These are phyloP conservation scores for Cenchrus purpureus DNA, from an alignment of 176 grass and related monocot species.

Conservation along the genomic window DNA sequence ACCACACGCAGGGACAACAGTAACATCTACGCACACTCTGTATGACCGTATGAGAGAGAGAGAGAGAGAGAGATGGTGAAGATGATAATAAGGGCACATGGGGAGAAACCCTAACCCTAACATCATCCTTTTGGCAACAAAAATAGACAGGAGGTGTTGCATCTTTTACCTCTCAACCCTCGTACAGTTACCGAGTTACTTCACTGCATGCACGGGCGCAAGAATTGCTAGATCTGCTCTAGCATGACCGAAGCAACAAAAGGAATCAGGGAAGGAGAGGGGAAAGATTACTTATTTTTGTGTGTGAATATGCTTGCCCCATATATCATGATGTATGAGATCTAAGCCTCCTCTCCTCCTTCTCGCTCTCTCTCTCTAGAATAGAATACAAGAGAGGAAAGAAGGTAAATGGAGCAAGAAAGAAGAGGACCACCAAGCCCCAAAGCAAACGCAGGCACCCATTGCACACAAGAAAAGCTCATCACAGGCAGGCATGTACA, in stretches of 20 bases:
- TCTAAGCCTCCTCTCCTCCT: background rate
- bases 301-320: constrained; percentile 28
- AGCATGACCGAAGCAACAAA: constrained; percentile 41
- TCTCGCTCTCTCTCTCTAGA: background rate
- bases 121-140: constrained; percentile 17
- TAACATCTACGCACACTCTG: constrained; percentile 20
- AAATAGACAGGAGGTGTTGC: background rate
- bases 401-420: constrained; percentile 61
- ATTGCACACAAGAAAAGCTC: constrained; percentile 41
- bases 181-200: constrained; percentile 43
- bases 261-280: background rate
- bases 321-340: constrained; percentile 42
- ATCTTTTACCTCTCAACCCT: background rate
- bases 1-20: constrained; percentile 40
- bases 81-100: constrained; percentile 20
- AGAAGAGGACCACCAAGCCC: constrained; percentile 52
- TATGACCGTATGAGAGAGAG: constrained; percentile 9
- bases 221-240: constrained; percentile 44
- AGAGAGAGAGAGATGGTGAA: background rate
- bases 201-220: background rate
- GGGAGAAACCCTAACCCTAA: constrained; percentile 68
- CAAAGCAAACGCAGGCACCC: constrained; percentile 44
- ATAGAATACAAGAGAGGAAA: constrained; percentile 41
- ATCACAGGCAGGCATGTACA: constrained; percentile 34
- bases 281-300: background rate